Evolutionary conservation across 2,329 filamentous ascomycete species (phyloP), one percentile per base, ranked within the genome.

Genomic region (Trichoderma hamatum): DNA sequence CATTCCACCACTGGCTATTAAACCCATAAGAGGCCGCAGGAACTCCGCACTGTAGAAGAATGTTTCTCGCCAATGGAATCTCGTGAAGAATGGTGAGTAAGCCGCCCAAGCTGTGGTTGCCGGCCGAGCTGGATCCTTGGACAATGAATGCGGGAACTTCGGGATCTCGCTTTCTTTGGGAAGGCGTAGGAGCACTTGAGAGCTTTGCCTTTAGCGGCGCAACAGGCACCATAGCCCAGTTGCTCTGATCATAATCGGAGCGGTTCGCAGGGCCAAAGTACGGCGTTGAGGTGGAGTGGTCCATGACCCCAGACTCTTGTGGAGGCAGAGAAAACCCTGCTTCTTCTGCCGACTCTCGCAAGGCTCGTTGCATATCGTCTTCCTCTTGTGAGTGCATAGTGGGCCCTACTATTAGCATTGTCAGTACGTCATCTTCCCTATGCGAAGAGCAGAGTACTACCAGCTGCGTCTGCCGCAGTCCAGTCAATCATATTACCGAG

Each of bases 1-100:
- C 88, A 71, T 82, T 84, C 88, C 88, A 90, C 88, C 88, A 90
- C 70, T 87, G 83, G 14, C 79, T 79, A 71, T 86, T 82, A 72
- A 84, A 81, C 1, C 88, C 87, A 71, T 90, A 90, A 39, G 79
- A 82, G 1, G 78, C 73, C 2, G 82, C 78, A 5, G 82, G 76
- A 3, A 75, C 66, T 1, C 83, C 83, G 11, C 77, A 79, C 28
- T 78, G 75, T 3, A 90, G 80, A 14, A 90, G 78, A 3, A 84
- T 78, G 71, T 89, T 89, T 64, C 88, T 83, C 0, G 82, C 83
- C 0, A 87, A 76, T 1, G 88, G 88, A 28, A 90, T 89, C 67
- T 85, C 81, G 73, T 89, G 85, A 49, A 87, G 81, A 9, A 90
- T 86, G 5, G 87, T 88, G 14, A 90, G 72, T 3, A 90, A 76